Percentiles rank a stretch among this genome's conserved stretches.
These are phyloP conservation scores for Musa beccarii DNA, from an alignment of 176 grass and related monocot species.

Conservation along the genomic window DNA sequence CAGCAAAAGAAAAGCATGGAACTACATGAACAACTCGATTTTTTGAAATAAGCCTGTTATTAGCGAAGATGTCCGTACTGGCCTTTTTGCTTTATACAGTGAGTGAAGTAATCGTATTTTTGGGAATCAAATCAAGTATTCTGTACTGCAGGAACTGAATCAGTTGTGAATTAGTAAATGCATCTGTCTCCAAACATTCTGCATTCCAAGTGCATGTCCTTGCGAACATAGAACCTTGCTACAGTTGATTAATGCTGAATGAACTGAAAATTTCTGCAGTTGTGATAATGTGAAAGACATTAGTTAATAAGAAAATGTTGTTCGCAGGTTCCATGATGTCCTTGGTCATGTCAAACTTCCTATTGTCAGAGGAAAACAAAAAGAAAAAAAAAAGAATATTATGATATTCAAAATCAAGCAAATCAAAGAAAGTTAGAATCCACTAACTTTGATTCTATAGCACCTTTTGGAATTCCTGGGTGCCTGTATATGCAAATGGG, in stretches of 20 bases:
- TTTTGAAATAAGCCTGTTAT: neutral
- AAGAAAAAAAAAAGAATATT: neutral
- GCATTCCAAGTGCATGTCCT: neutral
- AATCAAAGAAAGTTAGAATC: neutral
- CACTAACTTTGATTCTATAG: neutral
- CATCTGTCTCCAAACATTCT: neutral
- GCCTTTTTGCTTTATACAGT: neutral
- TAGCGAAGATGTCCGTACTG: neutral
- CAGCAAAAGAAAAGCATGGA: neutral
- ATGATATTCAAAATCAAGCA: neutral
- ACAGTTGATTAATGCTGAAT: neutral
- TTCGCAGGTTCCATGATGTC: neutral
- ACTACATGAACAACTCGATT: neutral
- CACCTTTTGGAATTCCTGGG: neutral
- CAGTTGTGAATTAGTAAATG: neutral
- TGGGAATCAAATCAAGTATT: too few species aligned
- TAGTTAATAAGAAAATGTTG: neutral
- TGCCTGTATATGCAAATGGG: neutral
- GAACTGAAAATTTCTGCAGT: neutral
- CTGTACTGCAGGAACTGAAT: neutral
- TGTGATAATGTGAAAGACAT: neutral
- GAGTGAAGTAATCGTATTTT: too few species aligned
- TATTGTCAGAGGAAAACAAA: neutral
- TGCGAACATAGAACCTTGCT: neutral
- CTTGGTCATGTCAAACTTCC: neutral